Base-by-base conservation (phyloP, 2,329 filamentous ascomycete species). In the Colletotrichum sp. region DNA sequence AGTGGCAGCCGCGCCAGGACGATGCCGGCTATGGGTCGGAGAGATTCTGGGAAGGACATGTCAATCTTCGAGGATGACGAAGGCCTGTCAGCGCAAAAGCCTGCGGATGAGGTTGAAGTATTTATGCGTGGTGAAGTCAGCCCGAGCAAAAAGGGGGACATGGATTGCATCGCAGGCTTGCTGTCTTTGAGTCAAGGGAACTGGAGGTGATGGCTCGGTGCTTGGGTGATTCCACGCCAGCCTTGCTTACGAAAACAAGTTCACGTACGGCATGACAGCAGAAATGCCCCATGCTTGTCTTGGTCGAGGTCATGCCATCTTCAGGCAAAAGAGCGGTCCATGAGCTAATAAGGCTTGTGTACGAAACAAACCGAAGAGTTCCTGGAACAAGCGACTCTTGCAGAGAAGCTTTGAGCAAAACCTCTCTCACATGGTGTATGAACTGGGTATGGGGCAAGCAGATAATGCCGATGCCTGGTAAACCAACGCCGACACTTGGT, bases 141-240 rank as follows among this genome's bases (percentile, higher is more conserved):
- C 81, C 92, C 92, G 10, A 93, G 93, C 81, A 95, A 95, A 84
- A 93, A 92, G 82, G 91, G 92, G 72, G 96, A 98, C 81, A 89
- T 98, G 83, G 95, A 97, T 82, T 97, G 95, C 81, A 93, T 98
- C 62, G 95, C 96, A 70, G 95, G 95, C n/a, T 85, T 98, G 77
- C 84, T 98, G 77, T 96, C 95, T 66, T 88, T 98, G 61, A 97
- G 95, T 80, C 95, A 98, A 85, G 96, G 96, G n/a, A 95, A 95
- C 81, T 98, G 96, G 96, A 90, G 92, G 81, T 94, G 85, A 90
- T 16, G 14, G 65, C 52, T 73, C 48, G 18, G 18, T n/a, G 28
- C 63, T 24, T 55, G 38, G 70, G 69, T 63, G 34, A 48, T 64
- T 64, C 48, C 73, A 69, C 21, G 30, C 26, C n/a, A 28, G 28